Base-by-base conservation (phyloP, 192 early-diverging fungal species). In the Jimgerdemannia lactiflua region DNA sequence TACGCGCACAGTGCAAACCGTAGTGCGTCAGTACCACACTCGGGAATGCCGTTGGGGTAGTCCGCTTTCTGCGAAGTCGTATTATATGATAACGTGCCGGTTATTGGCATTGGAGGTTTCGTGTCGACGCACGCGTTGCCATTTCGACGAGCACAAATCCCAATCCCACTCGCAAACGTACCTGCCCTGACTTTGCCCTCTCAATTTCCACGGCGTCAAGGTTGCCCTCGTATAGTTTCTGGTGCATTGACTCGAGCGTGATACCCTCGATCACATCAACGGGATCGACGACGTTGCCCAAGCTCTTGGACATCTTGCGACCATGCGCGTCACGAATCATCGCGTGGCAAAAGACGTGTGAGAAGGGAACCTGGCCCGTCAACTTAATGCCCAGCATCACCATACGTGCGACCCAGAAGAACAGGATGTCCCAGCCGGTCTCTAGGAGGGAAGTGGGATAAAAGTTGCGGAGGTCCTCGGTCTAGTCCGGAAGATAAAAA, bases 361-460 rank as follows among this genome's bases (percentile, higher is more conserved):
- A 88, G 84, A 99, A 99, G 3, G 98, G 98, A 67, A 95, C 90
- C 79, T 96, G 78, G n/a, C 97, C 97, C 10, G 97, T 99, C 69
- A 98, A 85, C 77, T 97, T 94, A 71, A 95, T 94, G 78, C 96
- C 94, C 75, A 99, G 82, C 98, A 99, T 99, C 59, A 99, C 96
- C 98, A 99, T 99, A 73, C 98, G 90, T 14, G 97, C 97, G 67
- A 98, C 96, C 98, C 98, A 99, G 91, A 97, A 98, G 92, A 98
- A 98, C 74, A 99, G 80, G 83, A 99, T 99, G 84, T 99, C 98
- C 92, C 94, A 94, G 11, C 98, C 98, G 74, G 97, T 99, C 86
- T 99, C 98, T 39, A 99, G 86, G 39, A 99, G 77, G 3, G 89
- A 83, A 68, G 95, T 94, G 6, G 98, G 98, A 81, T 95, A 99